Conservation (phyloP, 2,329 filamentous ascomycete genomes). For the Paracorniculantispora psalliotae region DNA sequence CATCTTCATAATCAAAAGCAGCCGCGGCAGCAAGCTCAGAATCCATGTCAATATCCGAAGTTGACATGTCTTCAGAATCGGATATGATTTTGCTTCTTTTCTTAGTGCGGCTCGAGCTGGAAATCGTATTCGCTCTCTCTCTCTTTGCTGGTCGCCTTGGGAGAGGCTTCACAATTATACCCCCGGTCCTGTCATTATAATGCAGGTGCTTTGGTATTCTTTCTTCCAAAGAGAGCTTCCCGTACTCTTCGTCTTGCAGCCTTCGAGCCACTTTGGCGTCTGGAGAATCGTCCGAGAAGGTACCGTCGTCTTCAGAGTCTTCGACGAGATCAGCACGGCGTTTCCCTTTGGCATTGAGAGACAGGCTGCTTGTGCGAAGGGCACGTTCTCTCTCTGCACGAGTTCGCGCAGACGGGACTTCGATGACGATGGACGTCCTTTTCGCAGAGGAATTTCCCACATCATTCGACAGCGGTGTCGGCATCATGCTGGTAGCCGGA, state of each 20-base stretch:
- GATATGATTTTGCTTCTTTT: slow-evolving; percentile 28
- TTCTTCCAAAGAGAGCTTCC: slow-evolving; percentile 14
- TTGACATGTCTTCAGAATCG: slow-evolving; percentile 24
- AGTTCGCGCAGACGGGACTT: slow-evolving; percentile 26
- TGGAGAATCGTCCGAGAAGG: slow-evolving; percentile 20
- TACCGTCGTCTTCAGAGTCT: slow-evolving; percentile 35
- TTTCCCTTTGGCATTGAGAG: slow-evolving; percentile 42
- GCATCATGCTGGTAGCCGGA: slow-evolving; percentile 32
- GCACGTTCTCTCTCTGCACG: slow-evolving; percentile 26
- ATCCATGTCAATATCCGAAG: slow-evolving; percentile 27
- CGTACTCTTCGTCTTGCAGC: slow-evolving; percentile 30
- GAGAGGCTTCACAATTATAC: slow-evolving; percentile 5
- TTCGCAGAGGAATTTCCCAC: background rate
- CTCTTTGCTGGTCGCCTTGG: slow-evolving; percentile 21
- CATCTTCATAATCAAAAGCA: slow-evolving; percentile 17
- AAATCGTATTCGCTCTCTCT: slow-evolving; percentile 19
- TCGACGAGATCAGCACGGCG: slow-evolving; percentile 36
- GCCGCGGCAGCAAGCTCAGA: slow-evolving; percentile 25
- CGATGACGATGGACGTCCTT: slow-evolving; percentile 20
- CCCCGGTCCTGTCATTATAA: background rate
- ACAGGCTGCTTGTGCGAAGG: slow-evolving; percentile 40
- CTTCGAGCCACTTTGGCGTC: slow-evolving; percentile 30
- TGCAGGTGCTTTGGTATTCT: slow-evolving; percentile 7
- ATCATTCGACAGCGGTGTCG: slow-evolving; percentile 25
- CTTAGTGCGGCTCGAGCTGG: slow-evolving; percentile 20